Evolutionary conservation across 108 stramenopile species (phyloP), one percentile per base, ranked within the genome.

Genomic region (Skeletonema potamos): DNA sequence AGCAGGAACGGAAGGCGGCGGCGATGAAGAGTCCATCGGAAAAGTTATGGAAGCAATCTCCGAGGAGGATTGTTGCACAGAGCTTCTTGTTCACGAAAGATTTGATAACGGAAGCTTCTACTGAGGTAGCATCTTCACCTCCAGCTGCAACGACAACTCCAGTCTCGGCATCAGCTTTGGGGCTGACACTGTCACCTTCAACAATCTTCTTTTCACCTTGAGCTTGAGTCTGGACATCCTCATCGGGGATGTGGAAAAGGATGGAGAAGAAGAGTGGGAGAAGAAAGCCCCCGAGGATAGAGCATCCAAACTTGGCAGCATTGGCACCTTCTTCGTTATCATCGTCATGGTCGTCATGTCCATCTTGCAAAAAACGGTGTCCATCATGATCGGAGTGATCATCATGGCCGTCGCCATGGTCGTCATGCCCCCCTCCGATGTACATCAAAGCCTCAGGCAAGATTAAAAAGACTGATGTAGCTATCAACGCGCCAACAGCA

Each of bases 21-120:
- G 85, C 95, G 55, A 96, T 79, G 64, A 96, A 92, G 51, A 93
- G 66, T 15, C 95, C 95, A 76, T 96, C 95, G 26, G 81, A 70
- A 66, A 92, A 92, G 87, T 92, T 92, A 73, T 95, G 90, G 65
- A 90, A 78, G 15, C 63, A 61, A 74, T 91, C 88, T 13, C 90
- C 89, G 6, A 89, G 33, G n/a, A 85, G 54, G 39, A 93, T 79
- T 30, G 83, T 68, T n/a, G 67, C 56, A 22, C 48, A 56, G 22
- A 89, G 76, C 30, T 43, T 34, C 18, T 18, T 41, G 65, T 88
- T 72, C 64, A 83, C 68, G 22, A 70, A 5, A 6, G 44, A 26
- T 28, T 66, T 68, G 72, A 41, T 48, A 8, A 32, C 22, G 10
- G 60, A 56, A n/a, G 43, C 46, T 39, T 39, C 36, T 24, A 24